phyloP scores from a whole-genome alignment of 2,329 filamentous ascomycete genomes.

The Pseudogymnoascus sp. region DNA sequence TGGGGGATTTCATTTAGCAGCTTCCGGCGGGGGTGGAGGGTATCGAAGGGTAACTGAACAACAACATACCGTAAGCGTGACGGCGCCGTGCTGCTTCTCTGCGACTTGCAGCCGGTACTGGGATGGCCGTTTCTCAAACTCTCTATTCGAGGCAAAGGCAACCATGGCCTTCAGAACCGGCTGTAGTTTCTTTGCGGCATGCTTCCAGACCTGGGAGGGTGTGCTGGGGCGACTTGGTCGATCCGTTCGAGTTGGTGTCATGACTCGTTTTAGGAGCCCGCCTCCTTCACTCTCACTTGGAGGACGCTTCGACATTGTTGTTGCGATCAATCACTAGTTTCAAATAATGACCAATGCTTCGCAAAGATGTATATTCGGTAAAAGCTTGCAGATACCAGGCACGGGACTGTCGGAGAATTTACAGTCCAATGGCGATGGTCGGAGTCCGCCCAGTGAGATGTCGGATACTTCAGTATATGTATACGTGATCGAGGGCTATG shows the following conservation, averaged over 20 bases:
- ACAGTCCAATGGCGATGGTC: background rate
- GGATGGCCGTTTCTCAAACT: conserved; percentile 2
- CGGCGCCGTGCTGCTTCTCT: background rate
- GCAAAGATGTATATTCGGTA: background rate
- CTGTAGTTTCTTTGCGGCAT: background rate
- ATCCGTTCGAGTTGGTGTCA: background rate
- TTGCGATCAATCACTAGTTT: background rate
- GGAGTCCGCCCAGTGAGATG: background rate
- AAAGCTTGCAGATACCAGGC: background rate
- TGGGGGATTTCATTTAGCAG: conserved; percentile 21
- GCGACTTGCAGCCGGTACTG: background rate
- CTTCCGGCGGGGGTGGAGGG: background rate
- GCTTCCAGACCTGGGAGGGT: background rate
- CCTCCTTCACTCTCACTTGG: background rate
- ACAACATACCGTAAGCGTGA: background rate
- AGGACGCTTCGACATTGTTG: background rate
- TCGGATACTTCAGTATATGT: background rate
- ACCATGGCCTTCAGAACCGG: conserved; percentile 5
- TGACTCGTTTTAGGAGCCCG: background rate
- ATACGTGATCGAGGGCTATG: background rate
- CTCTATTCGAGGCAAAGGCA: background rate
- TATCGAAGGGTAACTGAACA: background rate
- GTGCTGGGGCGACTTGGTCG: background rate
- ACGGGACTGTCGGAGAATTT: background rate
- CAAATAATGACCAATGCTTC: background rate